A percentile compares a stretch with the other conserved stretches of the same genome.
phyloP scores from a whole-genome alignment of 2,329 filamentous ascomycete species.

The Paecilomyces dactylethromorphus region DNA sequence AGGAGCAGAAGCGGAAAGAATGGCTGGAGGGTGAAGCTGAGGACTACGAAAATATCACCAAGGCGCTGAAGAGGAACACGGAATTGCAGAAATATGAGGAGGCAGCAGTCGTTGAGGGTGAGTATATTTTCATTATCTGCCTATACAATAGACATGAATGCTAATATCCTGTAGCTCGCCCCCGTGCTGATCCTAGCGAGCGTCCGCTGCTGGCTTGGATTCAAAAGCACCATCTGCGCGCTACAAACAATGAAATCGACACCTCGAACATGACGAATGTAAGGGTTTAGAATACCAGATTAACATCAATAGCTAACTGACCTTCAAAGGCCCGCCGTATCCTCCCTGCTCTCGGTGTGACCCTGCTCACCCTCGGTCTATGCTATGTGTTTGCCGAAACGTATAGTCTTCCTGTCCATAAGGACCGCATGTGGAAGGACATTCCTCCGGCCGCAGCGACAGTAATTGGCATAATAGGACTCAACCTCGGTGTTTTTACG shows the following conservation, averaged over 20 bases:
- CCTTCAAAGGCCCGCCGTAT: slow-evolving; percentile 35
- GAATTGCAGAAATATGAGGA: slow-evolving; percentile 30
- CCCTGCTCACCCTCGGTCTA: slow-evolving; percentile 31
- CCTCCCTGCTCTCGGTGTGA: slow-evolving; percentile 37
- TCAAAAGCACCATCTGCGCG: slow-evolving; percentile 35
- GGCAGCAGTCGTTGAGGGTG: slow-evolving; percentile 29
- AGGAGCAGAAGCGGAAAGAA: slow-evolving; percentile 43
- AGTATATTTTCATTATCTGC: neutral
- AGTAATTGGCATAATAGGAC: slow-evolving; percentile 42
- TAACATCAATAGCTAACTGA: neutral
- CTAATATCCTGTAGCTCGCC: slow-evolving; percentile 20
- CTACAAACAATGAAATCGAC: slow-evolving; percentile 27
- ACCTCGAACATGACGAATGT: slow-evolving; percentile 30
- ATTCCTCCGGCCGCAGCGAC: slow-evolving; percentile 48
- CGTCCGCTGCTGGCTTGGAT: slow-evolving; percentile 37
- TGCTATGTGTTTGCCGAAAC: slow-evolving; percentile 40
- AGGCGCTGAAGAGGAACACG: slow-evolving; percentile 26
- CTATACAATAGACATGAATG: neutral
- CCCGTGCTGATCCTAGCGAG: slow-evolving; percentile 33
- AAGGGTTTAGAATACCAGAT: slow-evolving; percentile 2
- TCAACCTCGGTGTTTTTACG: slow-evolving; percentile 46
- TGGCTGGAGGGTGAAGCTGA: slow-evolving; percentile 49
- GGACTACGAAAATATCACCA: slow-evolving; percentile 26
- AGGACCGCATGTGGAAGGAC: slow-evolving; percentile 45
- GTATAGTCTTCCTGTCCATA: slow-evolving; percentile 42